phyloP scores from a whole-genome alignment of 2,329 filamentous ascomycete genomes.

The Scytalidium lignicola region DNA sequence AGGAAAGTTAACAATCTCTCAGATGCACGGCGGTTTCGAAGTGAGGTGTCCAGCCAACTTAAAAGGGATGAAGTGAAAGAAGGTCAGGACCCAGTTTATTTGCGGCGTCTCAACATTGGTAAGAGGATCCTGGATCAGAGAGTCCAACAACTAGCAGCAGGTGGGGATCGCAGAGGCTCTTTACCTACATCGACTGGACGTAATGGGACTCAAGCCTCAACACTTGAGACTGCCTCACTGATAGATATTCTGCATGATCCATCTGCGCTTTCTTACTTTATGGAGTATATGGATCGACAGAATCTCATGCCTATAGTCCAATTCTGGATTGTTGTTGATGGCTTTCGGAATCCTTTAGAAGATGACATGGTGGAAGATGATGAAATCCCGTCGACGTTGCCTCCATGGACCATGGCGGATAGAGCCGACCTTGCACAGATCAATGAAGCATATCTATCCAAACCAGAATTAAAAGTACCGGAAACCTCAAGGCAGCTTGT shows the following conservation, averaged over 20 bases:
- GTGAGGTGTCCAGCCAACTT: slow-evolving; percentile 85
- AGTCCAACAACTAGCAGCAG: slow-evolving; percentile 72
- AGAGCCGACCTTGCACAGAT: slow-evolving; percentile 86
- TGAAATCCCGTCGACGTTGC: slow-evolving; percentile 53
- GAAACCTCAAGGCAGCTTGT: slow-evolving; percentile 65
- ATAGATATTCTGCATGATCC: slow-evolving; percentile 85
- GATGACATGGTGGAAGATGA: slow-evolving; percentile 68
- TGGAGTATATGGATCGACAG: slow-evolving; percentile 98
- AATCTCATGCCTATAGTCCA: slow-evolving; percentile 84
- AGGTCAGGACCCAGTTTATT: slow-evolving; percentile 76
- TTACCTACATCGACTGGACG: slow-evolving; percentile 20
- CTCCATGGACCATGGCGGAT: slow-evolving; percentile 77
- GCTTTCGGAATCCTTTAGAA: slow-evolving; percentile 89
- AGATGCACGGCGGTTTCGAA: slow-evolving; percentile 86
- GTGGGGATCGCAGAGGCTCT: slow-evolving; percentile 39
- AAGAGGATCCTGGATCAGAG: slow-evolving; percentile 87
- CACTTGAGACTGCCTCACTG: slow-evolving; percentile 69
- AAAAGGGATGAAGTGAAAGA: slow-evolving; percentile 77
- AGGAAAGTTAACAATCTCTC: slow-evolving; percentile 85
- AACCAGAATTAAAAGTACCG: slow-evolving; percentile 73
- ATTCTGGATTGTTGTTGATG: slow-evolving; percentile 97
- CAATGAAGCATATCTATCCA: slow-evolving; percentile 80
- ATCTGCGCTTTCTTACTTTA: slow-evolving; percentile 92
- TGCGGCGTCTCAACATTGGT: slow-evolving; percentile 86
- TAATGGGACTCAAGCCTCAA: slow-evolving; percentile 42